A percentile compares a stretch with the other conserved stretches of the same genome.
These are phyloP conservation scores for Kluyveromyces lactis DNA, from an alignment of 805 yeast species.

Conservation along the genomic window DNA sequence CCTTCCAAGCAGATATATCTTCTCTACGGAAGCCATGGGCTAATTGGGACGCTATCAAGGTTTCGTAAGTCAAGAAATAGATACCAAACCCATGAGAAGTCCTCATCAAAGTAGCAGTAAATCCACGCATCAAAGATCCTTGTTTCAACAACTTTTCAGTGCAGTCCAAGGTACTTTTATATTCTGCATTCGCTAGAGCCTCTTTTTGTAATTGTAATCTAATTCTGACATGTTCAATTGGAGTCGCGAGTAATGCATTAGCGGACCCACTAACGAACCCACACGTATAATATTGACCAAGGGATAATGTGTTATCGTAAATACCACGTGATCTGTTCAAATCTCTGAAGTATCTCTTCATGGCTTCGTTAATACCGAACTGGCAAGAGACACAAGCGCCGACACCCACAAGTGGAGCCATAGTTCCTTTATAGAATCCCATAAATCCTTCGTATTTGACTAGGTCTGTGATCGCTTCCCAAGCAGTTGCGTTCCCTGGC, in stretches of 20 bases:
- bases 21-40: conserved; percentile 40
- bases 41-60: conserved; percentile 52
- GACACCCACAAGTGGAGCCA: conserved; percentile 91
- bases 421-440: conserved; percentile 89
- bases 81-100: conserved; percentile 85
- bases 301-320: conserved; percentile 20
- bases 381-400: conserved; percentile 97
- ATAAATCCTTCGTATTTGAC: conserved; percentile 70
- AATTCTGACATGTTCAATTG: conserved; percentile 92
- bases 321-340: not conserved
- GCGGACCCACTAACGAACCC: conserved; percentile 94
- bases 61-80: conserved; percentile 86
- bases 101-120: conserved; percentile 73
- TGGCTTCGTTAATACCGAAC: conserved; percentile 88
- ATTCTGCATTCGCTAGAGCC: conserved; percentile 33
- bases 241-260: conserved; percentile 82
- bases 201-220: conserved; percentile 69
- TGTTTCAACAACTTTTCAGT: conserved; percentile 41
- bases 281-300: conserved; percentile 67
- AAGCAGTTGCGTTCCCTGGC: conserved; percentile 58
- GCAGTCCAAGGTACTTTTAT: conserved; percentile 42
- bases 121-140: conserved; percentile 70
- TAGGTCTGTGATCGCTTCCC: conserved; percentile 68
- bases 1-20: conserved; percentile 82
- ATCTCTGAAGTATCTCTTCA: conserved; percentile 63